Base-by-base conservation (phyloP, 2,329 filamentous ascomycete genomes). In the Colletotrichum cuscutae region DNA sequence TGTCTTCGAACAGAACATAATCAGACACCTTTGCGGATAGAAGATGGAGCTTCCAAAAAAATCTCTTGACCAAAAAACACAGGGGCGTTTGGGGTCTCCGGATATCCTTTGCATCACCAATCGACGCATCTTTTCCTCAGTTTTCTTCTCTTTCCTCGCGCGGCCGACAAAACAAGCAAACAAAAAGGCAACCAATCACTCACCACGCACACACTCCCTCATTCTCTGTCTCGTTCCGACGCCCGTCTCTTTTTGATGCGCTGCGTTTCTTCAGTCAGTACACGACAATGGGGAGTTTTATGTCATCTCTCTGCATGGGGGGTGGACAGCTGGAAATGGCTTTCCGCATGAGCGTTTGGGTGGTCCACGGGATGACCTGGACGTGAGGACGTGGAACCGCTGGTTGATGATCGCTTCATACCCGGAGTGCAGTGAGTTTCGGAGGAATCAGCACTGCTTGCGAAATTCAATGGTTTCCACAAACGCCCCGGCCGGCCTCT, bases 31-130 rank as follows among this genome's bases (percentile, higher is more conserved):
- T 87, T 89, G 89, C 89, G 90, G 91, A 91, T 92, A 92, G 90
- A 92, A 91, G 90, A 92, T 90, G 89, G 89, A 90, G 84, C 87
- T 87, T 86, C 82, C 83, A 86, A 87, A 54, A 53, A 87, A 84
- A 85, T 81, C 85, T 86, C 84, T 86, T 86, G 83, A 85, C 86
- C 86, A 87, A 83, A 87, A 64, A 68, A 59, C 60, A 84, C 85
- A 87, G 86, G 90, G 91, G 92, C 91, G 92, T 94, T 91, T 89
- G 88, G 90, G 88, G 87, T 91, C 82, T 85, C 92, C 92, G 92
- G 92, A 94, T 94, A 94, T 94, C 92, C 68, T 93, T 64, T 90
- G 91, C 92, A 93, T 91, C 86, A 88, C 79, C 77, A 78, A 81
- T 78, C 81, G 79, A 81, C 77, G 76, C 67, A 74, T 81, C 79